phyloP scores from a whole-genome alignment of 352 stramenopile genomes.

The Phytophthora boehmeriae region DNA sequence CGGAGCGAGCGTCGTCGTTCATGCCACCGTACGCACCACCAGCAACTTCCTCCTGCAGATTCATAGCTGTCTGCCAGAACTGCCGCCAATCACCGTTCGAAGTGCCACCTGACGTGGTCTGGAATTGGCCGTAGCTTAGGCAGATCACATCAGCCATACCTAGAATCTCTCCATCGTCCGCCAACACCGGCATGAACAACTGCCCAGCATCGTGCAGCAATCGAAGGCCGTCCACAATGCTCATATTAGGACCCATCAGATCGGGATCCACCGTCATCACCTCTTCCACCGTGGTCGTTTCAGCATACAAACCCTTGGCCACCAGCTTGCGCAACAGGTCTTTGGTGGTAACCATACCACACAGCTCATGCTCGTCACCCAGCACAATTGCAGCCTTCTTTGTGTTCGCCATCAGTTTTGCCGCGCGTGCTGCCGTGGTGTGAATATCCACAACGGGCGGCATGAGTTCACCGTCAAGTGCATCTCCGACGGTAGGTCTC shows the following conservation, averaged over 20 bases:
- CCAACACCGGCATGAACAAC: constrained; percentile 86
- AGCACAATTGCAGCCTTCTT: constrained; percentile 89
- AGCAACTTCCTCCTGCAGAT: constrained; percentile 81
- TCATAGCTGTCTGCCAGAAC: constrained; percentile 90
- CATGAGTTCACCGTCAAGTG: constrained; percentile 80
- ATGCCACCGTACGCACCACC: constrained; percentile 69
- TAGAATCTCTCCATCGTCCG: constrained; percentile 76
- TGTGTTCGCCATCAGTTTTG: constrained; percentile 85
- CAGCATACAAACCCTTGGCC: constrained; percentile 75
- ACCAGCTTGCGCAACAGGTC: constrained; percentile 88
- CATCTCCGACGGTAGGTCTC: constrained; percentile 79
- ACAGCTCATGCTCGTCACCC: constrained; percentile 64
- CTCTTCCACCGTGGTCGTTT: constrained; percentile 79
- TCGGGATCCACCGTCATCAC: constrained; percentile 89
- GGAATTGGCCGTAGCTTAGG: constrained; percentile 89
- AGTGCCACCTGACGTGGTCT: constrained; percentile 71
- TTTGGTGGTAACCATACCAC: constrained; percentile 87
- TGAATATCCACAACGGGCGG: constrained; percentile 78
- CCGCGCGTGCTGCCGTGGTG: constrained; percentile 69
- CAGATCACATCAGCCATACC: constrained; percentile 90
- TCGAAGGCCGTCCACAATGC: constrained; percentile 85
- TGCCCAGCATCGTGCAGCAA: constrained; percentile 87
- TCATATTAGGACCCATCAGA: constrained; percentile 71
- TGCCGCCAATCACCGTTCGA: constrained; percentile 85
- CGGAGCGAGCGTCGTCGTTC: constrained; percentile 75